Evolutionary conservation across 495 filamentous ascomycete species (phyloP).

Genomic region (Penicillium atrosanguineum): DNA sequence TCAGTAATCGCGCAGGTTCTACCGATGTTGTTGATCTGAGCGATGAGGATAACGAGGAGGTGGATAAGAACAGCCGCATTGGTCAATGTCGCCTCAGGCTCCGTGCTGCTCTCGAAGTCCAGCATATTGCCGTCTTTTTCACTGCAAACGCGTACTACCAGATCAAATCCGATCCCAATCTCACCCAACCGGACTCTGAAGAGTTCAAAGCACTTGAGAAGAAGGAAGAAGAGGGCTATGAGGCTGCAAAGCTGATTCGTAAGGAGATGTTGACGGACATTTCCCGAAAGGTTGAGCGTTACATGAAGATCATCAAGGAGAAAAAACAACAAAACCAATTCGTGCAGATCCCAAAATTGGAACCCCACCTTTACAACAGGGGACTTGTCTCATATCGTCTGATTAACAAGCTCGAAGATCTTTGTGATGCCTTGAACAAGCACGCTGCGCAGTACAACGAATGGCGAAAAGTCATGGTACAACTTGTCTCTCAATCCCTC

Average conservation of each 20-base stretch:
- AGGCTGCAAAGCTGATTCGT: constrained; percentile 70
- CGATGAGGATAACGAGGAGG: constrained; percentile 46
- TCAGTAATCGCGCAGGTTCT: constrained; percentile 1
- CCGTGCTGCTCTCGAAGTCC: constrained; percentile 68
- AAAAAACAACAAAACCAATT: constrained; percentile 52
- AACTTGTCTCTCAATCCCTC: constrained; percentile 67
- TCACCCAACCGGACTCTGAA: constrained; percentile 61
- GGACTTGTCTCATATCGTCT: constrained; percentile 62
- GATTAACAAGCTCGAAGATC: constrained; percentile 56
- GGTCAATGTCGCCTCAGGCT: constrained; percentile 64
- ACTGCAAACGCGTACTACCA: constrained; percentile 79
- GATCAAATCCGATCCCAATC: constrained; percentile 65
- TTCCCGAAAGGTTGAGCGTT: constrained; percentile 49
- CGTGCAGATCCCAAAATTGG: constrained; percentile 60
- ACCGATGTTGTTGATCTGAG: constrained; percentile 19
- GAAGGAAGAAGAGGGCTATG: constrained; percentile 69
- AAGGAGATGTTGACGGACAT: constrained; percentile 64
- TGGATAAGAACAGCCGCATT: constrained; percentile 46
- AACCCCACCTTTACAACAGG: constrained; percentile 45
- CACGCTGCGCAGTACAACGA: constrained; percentile 67
- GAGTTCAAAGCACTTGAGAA: constrained; percentile 64
- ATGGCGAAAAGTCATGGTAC: constrained; percentile 69
- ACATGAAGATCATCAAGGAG: constrained; percentile 42
- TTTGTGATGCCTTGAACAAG: constrained; percentile 54
- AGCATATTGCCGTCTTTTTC: constrained; percentile 83